Base-by-base conservation (phyloP, 2,329 filamentous ascomycete genomes). In the Aspergillus carbonarius region DNA sequence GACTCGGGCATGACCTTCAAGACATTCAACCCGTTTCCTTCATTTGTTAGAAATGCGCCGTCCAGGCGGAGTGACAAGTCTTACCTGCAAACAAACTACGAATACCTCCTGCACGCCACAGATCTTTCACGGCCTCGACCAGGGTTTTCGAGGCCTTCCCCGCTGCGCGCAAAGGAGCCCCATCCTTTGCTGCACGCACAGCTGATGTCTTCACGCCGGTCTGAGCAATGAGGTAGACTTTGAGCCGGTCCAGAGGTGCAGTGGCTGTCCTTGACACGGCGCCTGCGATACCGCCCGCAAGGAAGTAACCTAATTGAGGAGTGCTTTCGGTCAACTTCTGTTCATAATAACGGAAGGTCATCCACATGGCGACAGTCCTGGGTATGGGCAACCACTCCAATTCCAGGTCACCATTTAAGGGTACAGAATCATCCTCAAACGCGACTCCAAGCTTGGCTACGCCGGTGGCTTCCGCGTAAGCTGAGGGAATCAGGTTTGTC, bases 1-100 rank as follows among this genome's bases (percentile, higher is more conserved):
- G 93, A 97, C 78, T 99, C 95, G 0, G 95, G 95, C 92, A 98
- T 96, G 60, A 99, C 95, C 76, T 99, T 99, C 70, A 97, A 76
- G 2, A 99, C 92, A 68, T 99, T 99, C 66, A 99, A 81, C 3
- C 95, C 95, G 70, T 99, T 99, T 37, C 95, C 93, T 96, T 67
- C 7, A 20, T 25, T 9, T 18, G 57, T 72, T 56, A 73, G 62
- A 66, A 56, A 55, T 39, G 61, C 49, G 13, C 35, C 34, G 23
- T 49, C 1, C 7, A 35, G 13, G 30, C 12, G 32, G 7, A 5
- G 13, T 25, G 18, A 40, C 25, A n/a, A 39, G 32, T 71, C 87
- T 74, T 78, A 96, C 92, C 95, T 65, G 93, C 93, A 78, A 97
- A 99, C 65, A 98, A 87, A 72, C 92, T 96, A 58, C 90, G 85